Evolutionary conservation across 139 green algal genomes (phyloP), one percentile per base, ranked within the genome.

Genomic region (Chlamydomonas urium): DNA sequence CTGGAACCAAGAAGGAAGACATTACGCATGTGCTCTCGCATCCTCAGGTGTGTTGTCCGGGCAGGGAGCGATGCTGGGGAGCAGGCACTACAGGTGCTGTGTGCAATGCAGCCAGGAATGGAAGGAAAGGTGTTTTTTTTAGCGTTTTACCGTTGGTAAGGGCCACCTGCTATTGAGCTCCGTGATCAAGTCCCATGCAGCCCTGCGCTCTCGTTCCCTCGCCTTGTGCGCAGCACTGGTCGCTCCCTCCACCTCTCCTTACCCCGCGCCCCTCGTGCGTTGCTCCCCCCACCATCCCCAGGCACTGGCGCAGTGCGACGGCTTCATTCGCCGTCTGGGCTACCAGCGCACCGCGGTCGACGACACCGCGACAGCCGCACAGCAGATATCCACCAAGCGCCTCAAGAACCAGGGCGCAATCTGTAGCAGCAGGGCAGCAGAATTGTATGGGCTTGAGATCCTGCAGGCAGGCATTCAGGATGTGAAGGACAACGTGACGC

Each of bases 331-430:
- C 0, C 47, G 57, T 8, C 67, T 95, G 76, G 72, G 82, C 34
- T 84, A 93, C 28, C 81, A 87, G 3, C 83, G 86, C 19, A 88
- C 97, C 71, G 91, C 89, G 14, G 89, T 97, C 1, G 86, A 95
- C 71, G 94, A 98, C 83, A 99, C 94, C 23, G 94, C 94, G 4
- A 94, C 93, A 0, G 90, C 93, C 32, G 93, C 94, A 26, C 78
- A 91, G 73, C n/a, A n/a, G n/a, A n/a, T n/a, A n/a, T n/a, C n/a
- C n/a, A n/a, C 14, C 24, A 14, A 63, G 53, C 10, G 26, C 10
- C 10, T 63, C 10, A 33, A 63, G 53, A 26, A 26, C 10, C 17
- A 8, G 10, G 53, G 10, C 21, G 53, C 53, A 14, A 60, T 79
- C 33, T 47, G 42, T 33, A 60, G 24, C 23, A 60, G 80, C 2